Evolutionary conservation across 2,329 filamentous ascomycete species (phyloP), one percentile per base, ranked within the genome.

Genomic region (Colletotrichum karsti): DNA sequence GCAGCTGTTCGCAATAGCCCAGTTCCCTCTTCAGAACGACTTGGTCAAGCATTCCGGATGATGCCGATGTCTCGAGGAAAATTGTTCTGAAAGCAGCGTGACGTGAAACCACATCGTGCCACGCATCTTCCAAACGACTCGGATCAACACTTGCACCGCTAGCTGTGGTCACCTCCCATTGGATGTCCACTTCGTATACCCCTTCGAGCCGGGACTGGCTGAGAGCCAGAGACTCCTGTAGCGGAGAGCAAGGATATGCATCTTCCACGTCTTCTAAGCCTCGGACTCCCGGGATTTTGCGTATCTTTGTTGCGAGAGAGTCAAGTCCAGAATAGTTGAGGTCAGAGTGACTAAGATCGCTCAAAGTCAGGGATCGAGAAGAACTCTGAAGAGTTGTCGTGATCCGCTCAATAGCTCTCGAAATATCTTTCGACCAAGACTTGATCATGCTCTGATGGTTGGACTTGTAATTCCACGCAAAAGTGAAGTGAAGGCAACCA

Each of bases 211-310:
- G 59, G 15, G 72, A 51, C 41, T 80, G 77, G 24, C 77, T 80
- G n/a, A 81, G 65, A 0, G 80, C 64, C 12, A 82, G 75, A 4
- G 79, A 80, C 2, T 75, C 73, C 46, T 82, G 80, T 67, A 80
- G 76, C 0, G 79, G 78, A 1, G 80, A 79, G 60, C 77, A 80
- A 1, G 80, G 80, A 20, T 79, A 82, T 1, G 81, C 74, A 20
- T 79, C 78, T 24, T 78, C 72, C 0, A 82, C 70, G 3, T 63
- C 61, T 6, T 58, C 61, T 13, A 63, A 35, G 10, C n/a, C 30
- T 2, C 13, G 12, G 7, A 59, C 20, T 7, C 30, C 56, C 3
- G 42, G 42, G 18, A 59, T 50, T 12, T 59, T 15, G 7, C 33
- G 13, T 4, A 59, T 26, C 30, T 42, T 28, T 1, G 7, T 48